phyloP scores from a whole-genome alignment of 139 green algal genomes.

The Coelastrella sp. region DNA sequence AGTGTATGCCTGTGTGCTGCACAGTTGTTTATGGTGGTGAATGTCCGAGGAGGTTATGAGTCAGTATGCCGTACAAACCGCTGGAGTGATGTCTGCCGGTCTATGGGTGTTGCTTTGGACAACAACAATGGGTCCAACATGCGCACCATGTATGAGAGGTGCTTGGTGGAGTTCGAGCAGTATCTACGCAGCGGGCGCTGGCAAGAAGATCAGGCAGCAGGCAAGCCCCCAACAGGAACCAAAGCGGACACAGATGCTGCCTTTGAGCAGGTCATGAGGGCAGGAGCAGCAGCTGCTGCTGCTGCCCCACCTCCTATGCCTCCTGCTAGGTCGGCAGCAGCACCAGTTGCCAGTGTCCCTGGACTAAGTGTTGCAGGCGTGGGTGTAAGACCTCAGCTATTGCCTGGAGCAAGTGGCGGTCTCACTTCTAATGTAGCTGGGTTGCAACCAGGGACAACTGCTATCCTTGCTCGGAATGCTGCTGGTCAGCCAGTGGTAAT shows the following conservation, averaged over 20 bases:
- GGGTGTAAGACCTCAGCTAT: neutral
- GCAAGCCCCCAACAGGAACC: neutral
- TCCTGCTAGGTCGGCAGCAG: neutral
- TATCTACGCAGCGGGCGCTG: conserved; percentile 63
- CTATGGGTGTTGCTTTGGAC: conserved; percentile 66
- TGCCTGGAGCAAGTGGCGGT: neutral
- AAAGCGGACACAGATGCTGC: conserved; percentile 4
- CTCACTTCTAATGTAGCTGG: neutral
- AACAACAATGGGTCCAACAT: conserved; percentile 77
- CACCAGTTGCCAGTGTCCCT: neutral
- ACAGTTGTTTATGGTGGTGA: conserved; percentile 80
- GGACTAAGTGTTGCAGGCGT: neutral
- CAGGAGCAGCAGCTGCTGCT: conserved; percentile 25
- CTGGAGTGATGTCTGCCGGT: conserved; percentile 82
- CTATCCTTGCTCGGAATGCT: neutral
- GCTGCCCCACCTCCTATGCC: neutral
- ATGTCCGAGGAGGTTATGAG: conserved; percentile 79
- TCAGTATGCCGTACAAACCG: conserved; percentile 70
- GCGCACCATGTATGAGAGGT: conserved; percentile 83
- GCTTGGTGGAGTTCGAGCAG: conserved; percentile 85
- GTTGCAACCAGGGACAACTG: conserved; percentile 4
- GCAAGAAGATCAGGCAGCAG: neutral
- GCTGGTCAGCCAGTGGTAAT: neutral
- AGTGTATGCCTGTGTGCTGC: no score
- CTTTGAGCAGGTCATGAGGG: conserved; percentile 32